Conservation (phyloP, 2,329 filamentous ascomycete genomes). For the Blumeria graminis region DNA sequence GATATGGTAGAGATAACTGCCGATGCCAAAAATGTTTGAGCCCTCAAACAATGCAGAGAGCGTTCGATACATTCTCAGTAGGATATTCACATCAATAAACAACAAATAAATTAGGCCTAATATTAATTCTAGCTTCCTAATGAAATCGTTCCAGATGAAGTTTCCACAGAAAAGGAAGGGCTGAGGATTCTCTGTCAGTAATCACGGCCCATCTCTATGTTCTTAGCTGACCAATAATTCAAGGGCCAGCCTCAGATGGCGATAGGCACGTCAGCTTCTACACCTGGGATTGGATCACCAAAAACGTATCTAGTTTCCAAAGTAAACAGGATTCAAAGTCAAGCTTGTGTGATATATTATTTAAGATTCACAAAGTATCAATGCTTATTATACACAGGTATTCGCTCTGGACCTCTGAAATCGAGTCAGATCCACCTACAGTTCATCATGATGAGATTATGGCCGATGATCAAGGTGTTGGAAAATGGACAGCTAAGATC, state of each 20-base stretch:
- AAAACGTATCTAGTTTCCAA: conserved; percentile 14
- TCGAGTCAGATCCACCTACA: conserved; percentile 26
- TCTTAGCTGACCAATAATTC: neutral
- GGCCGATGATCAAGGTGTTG: conserved; percentile 27
- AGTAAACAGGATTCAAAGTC: neutral
- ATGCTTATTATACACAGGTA: conserved; percentile 12
- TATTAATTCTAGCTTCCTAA: conserved; percentile 20
- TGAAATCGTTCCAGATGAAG: conserved; percentile 16
- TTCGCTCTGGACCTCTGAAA: conserved; percentile 18
- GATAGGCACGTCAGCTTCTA: conserved; percentile 48
- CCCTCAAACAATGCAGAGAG: conserved; percentile 43
- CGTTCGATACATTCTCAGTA: conserved; percentile 43
- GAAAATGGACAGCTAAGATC: conserved; percentile 38
- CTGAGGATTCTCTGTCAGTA: conserved; percentile 26
- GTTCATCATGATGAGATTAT: conserved; percentile 38
- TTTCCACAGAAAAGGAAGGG: conserved; percentile 16
- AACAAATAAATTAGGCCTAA: conserved; percentile 5
- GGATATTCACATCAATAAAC: conserved; percentile 6
- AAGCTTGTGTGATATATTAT: conserved; percentile 9
- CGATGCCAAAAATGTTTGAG: conserved; percentile 43
- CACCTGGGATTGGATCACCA: conserved; percentile 33
- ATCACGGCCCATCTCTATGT: neutral
- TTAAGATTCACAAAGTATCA: neutral
- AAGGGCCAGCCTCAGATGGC: conserved; percentile 24
- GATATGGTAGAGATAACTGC: conserved; percentile 35